Percentiles rank a stretch among this genome's conserved stretches.
phyloP scores from a whole-genome alignment of 805 yeast species.

The Yarrowia keelungensis region DNA sequence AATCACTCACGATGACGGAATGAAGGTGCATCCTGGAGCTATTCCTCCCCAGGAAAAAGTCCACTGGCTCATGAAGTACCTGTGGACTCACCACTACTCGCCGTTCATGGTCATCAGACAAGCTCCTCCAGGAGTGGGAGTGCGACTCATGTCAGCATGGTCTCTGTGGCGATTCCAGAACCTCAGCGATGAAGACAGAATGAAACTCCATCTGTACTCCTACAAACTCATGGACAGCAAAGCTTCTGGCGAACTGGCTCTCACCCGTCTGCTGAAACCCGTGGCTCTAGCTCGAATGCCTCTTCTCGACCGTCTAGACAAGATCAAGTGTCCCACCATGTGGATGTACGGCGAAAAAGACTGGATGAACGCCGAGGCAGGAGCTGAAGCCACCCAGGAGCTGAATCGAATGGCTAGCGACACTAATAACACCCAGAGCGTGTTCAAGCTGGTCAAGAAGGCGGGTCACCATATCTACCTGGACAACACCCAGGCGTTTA shows the following conservation, averaged over 20 bases:
- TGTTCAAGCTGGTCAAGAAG: constrained; percentile 53
- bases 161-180: constrained; percentile 76
- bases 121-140: constrained; percentile 59
- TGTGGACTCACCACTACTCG: constrained; percentile 87
- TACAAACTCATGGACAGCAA: constrained; percentile 80
- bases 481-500: constrained; percentile 63
- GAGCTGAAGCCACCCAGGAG: constrained; percentile 48
- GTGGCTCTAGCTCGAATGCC: constrained; percentile 91
- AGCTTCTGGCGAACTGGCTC: constrained; percentile 92
- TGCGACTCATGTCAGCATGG: constrained; percentile 85
- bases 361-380: constrained; percentile 64
- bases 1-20: constrained; percentile 12
- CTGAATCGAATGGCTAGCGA: constrained; percentile 39
- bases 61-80: constrained; percentile 73
- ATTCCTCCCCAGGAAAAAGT: constrained; percentile 52
- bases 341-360: constrained; percentile 88
- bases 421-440: constrained; percentile 42
- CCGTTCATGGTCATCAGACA: constrained; percentile 82
- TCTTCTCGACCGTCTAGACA: constrained; percentile 55
- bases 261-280: constrained; percentile 80
- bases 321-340: constrained; percentile 63
- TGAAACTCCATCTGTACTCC: constrained; percentile 73
- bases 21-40: constrained; percentile 32
- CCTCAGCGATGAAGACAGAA: constrained; percentile 55
- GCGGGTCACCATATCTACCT: constrained; percentile 77